These are phyloP conservation scores for Kluyveromyces sp. DNA, from an alignment of 1,139 yeast species.

Conservation along the genomic window DNA sequence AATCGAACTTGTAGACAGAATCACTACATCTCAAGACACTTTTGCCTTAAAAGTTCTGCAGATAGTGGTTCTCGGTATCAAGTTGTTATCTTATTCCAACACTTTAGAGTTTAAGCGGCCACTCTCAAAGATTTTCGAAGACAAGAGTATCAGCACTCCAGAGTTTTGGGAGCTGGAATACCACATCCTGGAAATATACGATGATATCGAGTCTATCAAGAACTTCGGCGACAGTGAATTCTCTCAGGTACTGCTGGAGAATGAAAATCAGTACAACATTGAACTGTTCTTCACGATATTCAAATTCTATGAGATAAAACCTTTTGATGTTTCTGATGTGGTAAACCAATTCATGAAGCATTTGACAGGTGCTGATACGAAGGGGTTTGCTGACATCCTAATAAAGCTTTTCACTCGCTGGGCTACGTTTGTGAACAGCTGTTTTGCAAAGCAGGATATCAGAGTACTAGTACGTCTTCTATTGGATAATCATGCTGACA, in stretches of 20 bases:
- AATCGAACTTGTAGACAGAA: slow-evolving; percentile 12
- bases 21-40: slow-evolving; percentile 8
- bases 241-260: slow-evolving; percentile 1
- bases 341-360: slow-evolving; percentile 31
- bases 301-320: slow-evolving; percentile 43
- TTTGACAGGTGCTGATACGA: slow-evolving; percentile 12
- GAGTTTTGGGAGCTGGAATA: slow-evolving; percentile 43
- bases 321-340: slow-evolving; percentile 24
- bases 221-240: slow-evolving; percentile 14
- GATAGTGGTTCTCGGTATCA: slow-evolving; percentile 19
- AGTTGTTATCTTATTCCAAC: slow-evolving; percentile 15
- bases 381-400: slow-evolving; percentile 19
- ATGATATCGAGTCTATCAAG: slow-evolving; percentile 33
- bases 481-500: slow-evolving; percentile 12
- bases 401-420: slow-evolving; percentile 43
- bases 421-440: slow-evolving; percentile 42
- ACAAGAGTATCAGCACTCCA: slow-evolving; percentile 14
- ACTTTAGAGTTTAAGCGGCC: slow-evolving; percentile 24
- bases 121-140: slow-evolving; percentile 22
- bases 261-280: slow-evolving; percentile 9
- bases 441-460: slow-evolving; percentile 27
- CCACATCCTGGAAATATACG: slow-evolving; percentile 44
- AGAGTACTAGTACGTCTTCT: slow-evolving; percentile 14
- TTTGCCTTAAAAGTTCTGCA: slow-evolving; percentile 12
- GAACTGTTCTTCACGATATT: slow-evolving; percentile 38